Evolutionary conservation across 2,329 filamentous ascomycete species (phyloP), one percentile per base, ranked within the genome.

Genomic region (Fusarium paranaense): DNA sequence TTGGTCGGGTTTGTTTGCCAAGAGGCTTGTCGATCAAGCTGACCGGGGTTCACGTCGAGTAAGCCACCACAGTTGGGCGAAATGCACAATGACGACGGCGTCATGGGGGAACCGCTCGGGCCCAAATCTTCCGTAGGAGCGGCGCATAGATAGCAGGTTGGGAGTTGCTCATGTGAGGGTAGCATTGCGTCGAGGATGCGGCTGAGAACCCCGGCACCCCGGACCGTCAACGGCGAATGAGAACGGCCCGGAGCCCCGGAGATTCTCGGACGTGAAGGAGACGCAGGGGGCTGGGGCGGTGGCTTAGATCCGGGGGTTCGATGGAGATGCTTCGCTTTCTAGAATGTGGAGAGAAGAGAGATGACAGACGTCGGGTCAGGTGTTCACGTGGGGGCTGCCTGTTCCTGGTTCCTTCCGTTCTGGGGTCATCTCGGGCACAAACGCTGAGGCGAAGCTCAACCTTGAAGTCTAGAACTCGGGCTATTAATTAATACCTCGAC

Each of bases 231-330:
- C 63, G 66, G 72, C 70, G 74, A 78, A 77, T 71, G 63, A 72
- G 65, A 67, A 64, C 60, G 57, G 62, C 40, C 37, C 50, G 47
- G 67, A 37, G 27, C 30, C 20, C 63, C 37, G 67, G 72, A 58
- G 61, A 70, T 69, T 32, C 56, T 59, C 74, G 65, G 76, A 35
- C 20, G 27, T 56, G 45, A 70, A 30, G 67, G 67, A 63, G 60
- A 64, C 72, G 61, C 62, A 8, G 16, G 32, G 35, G 71, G 50
- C 63, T 67, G 52, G 57, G 64, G 66, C 35, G 73, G 76, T 78
- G 76, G 76, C 76, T 78, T 70, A 69, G 75, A 67, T 76, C 75
- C 63, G 66, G 74, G 62, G 27, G 27, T 32, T 54, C 2, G 25
- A 47, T 47, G 14, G 42, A 47, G n/a, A 30, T 54, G 47, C 27